Evolutionary conservation across 2,329 filamentous ascomycete species (phyloP), one percentile per base, ranked within the genome.

Genomic region (Mycosphaerelloides madeirae): DNA sequence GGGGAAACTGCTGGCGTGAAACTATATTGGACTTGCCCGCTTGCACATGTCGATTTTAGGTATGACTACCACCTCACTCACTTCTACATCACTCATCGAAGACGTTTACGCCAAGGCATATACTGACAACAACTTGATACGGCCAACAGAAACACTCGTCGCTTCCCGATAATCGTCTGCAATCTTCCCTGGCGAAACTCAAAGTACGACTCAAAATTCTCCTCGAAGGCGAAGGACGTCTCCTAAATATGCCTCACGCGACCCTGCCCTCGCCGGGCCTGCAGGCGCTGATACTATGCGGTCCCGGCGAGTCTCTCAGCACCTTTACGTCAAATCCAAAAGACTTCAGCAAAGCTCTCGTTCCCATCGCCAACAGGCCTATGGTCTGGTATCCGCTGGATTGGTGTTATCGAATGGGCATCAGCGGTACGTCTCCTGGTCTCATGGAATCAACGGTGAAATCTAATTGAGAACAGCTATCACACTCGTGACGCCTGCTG

Each of bases 381-480:
- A 93, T 93, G 87, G 83, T 93, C 35, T 91, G 87, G 85, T 93
- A 93, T 64, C 83, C 87, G 5, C 78, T 93, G 31, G 86, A 91
- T 59, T 91, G 87, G 70, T 91, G 86, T 67, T 85, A 88, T 61
- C 80, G 86, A 29, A 86, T 84, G 65, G 86, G 87, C 55, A 80
- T 90, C 54, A 85, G 83, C 60, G 76, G 84, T 86, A 34, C 38
- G 41, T 35, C 13, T 44, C 22, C 12, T 31, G 34, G 16, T 35
- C 14, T 14, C n/a, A 19, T 11, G 29, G 16, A 13, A 36, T 14
- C 12, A 20, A n/a, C 1, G 18, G 1, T 19, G 8, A 14, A 35
- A 31, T 14, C 47, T 53, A 19, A 50, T 18, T 19, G 15, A 9
- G 18, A 1, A 1, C 19, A 70, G 68, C 74, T 54, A 75, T 75